These are phyloP conservation scores for Cicer judaicum DNA, from an alignment of 306 rosid species.

Conservation along the genomic window DNA sequence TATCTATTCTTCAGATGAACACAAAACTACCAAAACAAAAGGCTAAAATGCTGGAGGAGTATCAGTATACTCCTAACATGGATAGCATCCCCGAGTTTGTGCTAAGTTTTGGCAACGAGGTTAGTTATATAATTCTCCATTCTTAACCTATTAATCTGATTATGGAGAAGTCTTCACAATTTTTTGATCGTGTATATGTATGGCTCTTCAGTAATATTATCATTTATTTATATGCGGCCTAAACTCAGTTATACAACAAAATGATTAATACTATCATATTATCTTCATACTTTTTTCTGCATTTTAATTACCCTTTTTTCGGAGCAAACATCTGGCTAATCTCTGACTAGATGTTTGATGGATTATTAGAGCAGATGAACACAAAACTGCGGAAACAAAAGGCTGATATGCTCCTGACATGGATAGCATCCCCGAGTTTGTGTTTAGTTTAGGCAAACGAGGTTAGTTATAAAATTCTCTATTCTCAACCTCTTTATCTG, in stretches of 20 bases:
- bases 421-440: conserved; percentile 84
- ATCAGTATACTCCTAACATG: conserved; percentile 95
- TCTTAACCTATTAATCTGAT: conserved; percentile 34
- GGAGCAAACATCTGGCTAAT: conserved; percentile 20
- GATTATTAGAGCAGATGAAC: too few relatives aligned
- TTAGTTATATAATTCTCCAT: conserved; percentile 48
- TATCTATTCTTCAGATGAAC: conserved; percentile 66
- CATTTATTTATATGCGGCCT: conserved; percentile 25
- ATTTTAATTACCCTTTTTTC: conserved; percentile 24
- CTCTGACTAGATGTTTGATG: too few relatives aligned
- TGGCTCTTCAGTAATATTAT: conserved; percentile 14
- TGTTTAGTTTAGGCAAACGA: conserved; percentile 81
- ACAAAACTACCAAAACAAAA: conserved; percentile 69
- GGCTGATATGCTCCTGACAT: conserved; percentile 67
- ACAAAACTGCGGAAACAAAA: too few relatives aligned
- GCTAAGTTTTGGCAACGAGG: conserved; percentile 84
- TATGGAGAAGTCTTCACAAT: conserved; percentile 1
- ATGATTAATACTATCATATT: conserved; percentile 4
- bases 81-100: conserved; percentile 82
- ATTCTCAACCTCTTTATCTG: conserved; percentile 29
- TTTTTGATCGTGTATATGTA: neutral
- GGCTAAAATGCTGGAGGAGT: conserved; percentile 70
- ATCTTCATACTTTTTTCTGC: conserved; percentile 12
- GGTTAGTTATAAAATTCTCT: conserved; percentile 55
- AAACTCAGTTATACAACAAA: conserved; percentile 26